A percentile compares a stretch with the other conserved stretches of the same genome.
Evolutionary conservation across 2,329 filamentous ascomycete species (phyloP).

Genomic region (Chaetomium strumarium): DNA sequence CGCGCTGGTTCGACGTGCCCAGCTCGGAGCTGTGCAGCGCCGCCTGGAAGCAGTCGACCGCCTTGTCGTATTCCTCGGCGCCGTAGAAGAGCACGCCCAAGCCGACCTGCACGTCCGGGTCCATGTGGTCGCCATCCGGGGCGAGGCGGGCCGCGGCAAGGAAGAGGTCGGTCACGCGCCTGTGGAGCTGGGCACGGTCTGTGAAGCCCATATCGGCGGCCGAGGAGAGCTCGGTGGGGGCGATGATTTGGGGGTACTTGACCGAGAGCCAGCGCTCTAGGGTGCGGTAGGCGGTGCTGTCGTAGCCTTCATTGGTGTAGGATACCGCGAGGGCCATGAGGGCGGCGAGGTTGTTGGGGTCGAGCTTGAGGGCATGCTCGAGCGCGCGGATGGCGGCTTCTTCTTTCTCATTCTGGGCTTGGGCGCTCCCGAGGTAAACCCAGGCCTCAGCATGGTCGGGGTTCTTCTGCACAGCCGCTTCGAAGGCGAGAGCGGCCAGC

Average conservation of each 20-base stretch:
- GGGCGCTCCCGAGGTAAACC: conserved; percentile 84
- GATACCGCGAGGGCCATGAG: conserved; percentile 94
- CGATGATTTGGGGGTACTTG: conserved; percentile 81
- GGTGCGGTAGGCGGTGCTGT: conserved; percentile 92
- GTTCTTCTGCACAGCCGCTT: conserved; percentile 89
- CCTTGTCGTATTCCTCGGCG: conserved; percentile 96
- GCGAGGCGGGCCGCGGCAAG: conserved; percentile 89
- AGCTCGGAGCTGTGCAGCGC: conserved; percentile 81
- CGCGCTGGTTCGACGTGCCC: conserved; percentile 75
- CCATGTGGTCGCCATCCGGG: conserved; percentile 90
- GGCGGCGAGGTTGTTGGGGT: conserved; percentile 79
- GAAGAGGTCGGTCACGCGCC: conserved; percentile 84
- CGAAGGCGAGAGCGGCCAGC: conserved; percentile 87
- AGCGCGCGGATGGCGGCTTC: conserved; percentile 89
- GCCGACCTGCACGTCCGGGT: conserved; percentile 96
- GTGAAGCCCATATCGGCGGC: conserved; percentile 88
- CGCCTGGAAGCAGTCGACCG: conserved; percentile 94
- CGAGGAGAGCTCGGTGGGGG: conserved; percentile 65
- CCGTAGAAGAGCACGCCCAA: conserved; percentile 97
- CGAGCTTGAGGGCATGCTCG: conserved; percentile 82
- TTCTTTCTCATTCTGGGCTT: conserved; percentile 98
- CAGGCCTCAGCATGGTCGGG: conserved; percentile 85
- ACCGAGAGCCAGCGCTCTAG: conserved; percentile 95
- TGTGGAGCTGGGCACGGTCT: conserved; percentile 81
- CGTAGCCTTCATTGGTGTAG: conserved; percentile 98